Evolutionary conservation across 768 basidiomycete genomes (phyloP).

Genomic region (Tylopilus vinaceipallidus): DNA sequence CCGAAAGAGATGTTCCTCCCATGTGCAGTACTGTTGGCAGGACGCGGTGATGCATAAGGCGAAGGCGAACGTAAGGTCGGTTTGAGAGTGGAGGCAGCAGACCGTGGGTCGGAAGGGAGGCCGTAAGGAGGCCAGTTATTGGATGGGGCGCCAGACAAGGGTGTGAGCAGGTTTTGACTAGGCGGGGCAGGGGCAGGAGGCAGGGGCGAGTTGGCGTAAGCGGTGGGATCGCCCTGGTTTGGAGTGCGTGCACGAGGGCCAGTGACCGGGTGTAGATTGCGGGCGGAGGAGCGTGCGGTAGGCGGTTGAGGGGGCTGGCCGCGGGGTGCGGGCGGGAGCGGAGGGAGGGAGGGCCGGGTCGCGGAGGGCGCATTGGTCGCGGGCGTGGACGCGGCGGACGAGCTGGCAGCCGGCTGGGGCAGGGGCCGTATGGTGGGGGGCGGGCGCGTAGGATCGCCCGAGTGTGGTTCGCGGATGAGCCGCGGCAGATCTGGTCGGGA

Average conservation of each 20-base stretch:
- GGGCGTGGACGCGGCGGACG: slow-evolving; percentile 20
- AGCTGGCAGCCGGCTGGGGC: slow-evolving; percentile 24
- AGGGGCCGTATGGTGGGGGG: slow-evolving; percentile 28
- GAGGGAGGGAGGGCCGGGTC: slow-evolving; percentile 52
- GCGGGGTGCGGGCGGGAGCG: slow-evolving; percentile 68
- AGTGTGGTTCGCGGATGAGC: slow-evolving; percentile 58
- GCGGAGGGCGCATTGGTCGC: slow-evolving; percentile 32
- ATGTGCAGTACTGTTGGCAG: slow-evolving; percentile 46
- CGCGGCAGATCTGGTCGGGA: slow-evolving; percentile 66
- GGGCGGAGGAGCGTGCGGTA: slow-evolving; percentile 29
- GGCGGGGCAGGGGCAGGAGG: slow-evolving; percentile 36
- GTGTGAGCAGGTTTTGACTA: slow-evolving; percentile 42
- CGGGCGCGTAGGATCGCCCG: slow-evolving; percentile 50
- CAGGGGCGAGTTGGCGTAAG: slow-evolving; percentile 42
- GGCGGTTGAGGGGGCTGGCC: slow-evolving; percentile 57
- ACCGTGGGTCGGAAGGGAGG: slow-evolving; percentile 60
- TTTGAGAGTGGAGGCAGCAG: slow-evolving; percentile 45
- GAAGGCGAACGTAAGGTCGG: slow-evolving; percentile 39
- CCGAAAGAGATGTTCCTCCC: slow-evolving; percentile 51
- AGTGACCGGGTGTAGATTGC: slow-evolving; percentile 37
- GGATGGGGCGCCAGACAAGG: slow-evolving; percentile 29
- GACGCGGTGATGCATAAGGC: slow-evolving; percentile 34
- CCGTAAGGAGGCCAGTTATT: slow-evolving; percentile 48
- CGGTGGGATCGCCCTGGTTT: slow-evolving; percentile 51
- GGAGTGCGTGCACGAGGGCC: slow-evolving; percentile 47